Conservation (phyloP, 192 early-diverging fungal species). For the Allomyces javanicus region DNA sequence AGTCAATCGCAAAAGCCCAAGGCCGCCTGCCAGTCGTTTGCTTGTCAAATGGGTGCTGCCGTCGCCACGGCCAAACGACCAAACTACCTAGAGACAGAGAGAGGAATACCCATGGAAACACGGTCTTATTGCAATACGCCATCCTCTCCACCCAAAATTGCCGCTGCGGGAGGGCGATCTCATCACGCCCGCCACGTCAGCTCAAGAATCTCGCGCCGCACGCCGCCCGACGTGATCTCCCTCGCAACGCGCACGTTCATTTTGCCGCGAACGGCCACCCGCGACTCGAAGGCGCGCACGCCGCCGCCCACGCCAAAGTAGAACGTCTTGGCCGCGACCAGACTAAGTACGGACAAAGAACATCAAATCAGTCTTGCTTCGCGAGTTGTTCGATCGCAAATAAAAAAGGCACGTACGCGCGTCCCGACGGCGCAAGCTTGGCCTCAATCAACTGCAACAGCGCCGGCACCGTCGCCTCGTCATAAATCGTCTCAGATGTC, state of each 20-base stretch:
- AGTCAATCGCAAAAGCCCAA: too few relatives aligned
- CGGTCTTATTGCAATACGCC: too few relatives aligned
- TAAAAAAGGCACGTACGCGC: too few relatives aligned
- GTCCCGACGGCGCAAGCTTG: not conserved
- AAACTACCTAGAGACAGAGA: too few relatives aligned
- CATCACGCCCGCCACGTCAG: constrained; percentile 6
- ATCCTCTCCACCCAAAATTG: too few relatives aligned
- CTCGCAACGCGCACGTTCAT: constrained; percentile 9
- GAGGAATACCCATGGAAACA: too few relatives aligned
- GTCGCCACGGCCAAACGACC: too few relatives aligned
- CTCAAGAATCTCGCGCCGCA: constrained; percentile 22
- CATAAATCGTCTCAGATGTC: constrained; percentile 32
- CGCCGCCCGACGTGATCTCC: constrained; percentile 8
- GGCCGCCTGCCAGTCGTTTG: too few relatives aligned
- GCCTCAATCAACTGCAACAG: not conserved
- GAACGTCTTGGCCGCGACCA: constrained; percentile 25
- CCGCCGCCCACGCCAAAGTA: constrained; percentile 36
- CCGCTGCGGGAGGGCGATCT: too few relatives aligned
- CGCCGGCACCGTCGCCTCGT: constrained; percentile 7
- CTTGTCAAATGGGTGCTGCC: too few relatives aligned
- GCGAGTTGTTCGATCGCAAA: too few relatives aligned
- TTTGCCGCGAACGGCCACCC: constrained; percentile 8
- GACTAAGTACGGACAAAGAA: constrained; percentile 2
- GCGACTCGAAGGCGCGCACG: constrained; percentile 14
- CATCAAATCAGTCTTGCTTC: too few relatives aligned